Evolutionary conservation across 768 basidiomycete genomes (phyloP).

Genomic region (Erythrobasidium yunnanense): DNA sequence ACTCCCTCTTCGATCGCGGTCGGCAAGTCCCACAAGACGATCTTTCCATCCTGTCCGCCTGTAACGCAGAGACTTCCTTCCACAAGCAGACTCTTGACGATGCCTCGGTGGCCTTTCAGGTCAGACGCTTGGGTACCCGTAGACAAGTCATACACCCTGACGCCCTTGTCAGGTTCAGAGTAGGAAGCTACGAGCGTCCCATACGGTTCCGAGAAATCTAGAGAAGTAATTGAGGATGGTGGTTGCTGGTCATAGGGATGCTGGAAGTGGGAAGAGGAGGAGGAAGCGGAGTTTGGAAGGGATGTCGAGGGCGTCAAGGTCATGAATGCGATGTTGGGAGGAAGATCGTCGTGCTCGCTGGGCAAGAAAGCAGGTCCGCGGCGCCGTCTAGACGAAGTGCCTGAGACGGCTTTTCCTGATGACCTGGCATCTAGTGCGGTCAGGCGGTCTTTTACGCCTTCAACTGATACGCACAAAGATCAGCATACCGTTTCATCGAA

Average conservation of each 20-base stretch:
- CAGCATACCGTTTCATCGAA: not conserved
- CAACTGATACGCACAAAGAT: slow-evolving; percentile 48
- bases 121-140: slow-evolving; percentile 76
- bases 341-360: slow-evolving; percentile 91
- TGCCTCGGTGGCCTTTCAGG: slow-evolving; percentile 52
- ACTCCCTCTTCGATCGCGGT: slow-evolving; percentile 46
- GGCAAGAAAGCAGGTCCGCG: slow-evolving; percentile 87
- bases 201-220: slow-evolving; percentile 95
- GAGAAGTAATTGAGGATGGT: slow-evolving; percentile 47
- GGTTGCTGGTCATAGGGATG: slow-evolving; percentile 60
- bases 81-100: slow-evolving; percentile 80
- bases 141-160: slow-evolving; percentile 76
- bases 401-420: not conserved
- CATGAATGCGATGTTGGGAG: slow-evolving; percentile 93
- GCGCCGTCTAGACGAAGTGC: slow-evolving; percentile 27
- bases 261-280: slow-evolving; percentile 53
- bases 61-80: slow-evolving; percentile 84
- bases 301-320: slow-evolving; percentile 43
- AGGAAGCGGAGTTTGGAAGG: not conserved
- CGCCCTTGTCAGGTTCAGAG: slow-evolving; percentile 45
- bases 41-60: slow-evolving; percentile 73
- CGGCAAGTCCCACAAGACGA: slow-evolving; percentile 76
- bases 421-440: slow-evolving; percentile 36
- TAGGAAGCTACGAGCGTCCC: slow-evolving; percentile 82
- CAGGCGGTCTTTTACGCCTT: slow-evolving; percentile 76